These are phyloP conservation scores for Barnettozyma hawaiiensis DNA, from an alignment of 1,139 yeast genomes.

Conservation along the genomic window DNA sequence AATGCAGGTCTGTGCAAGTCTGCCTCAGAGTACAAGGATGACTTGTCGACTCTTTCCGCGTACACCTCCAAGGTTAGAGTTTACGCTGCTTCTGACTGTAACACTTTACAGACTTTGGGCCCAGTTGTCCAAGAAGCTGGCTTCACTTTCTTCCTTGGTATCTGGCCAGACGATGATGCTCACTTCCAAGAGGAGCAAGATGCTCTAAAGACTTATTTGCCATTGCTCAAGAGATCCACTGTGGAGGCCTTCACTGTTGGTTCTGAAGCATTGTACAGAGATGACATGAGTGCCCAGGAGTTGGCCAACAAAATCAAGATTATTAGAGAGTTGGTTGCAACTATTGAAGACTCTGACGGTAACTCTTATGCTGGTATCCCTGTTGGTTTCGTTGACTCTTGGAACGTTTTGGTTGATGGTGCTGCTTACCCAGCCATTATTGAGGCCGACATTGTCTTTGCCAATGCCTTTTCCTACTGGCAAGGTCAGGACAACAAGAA, in stretches of 20 bases:
- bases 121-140: constrained; percentile 81
- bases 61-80: constrained; percentile 66
- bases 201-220: constrained; percentile 66
- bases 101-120: constrained; percentile 73
- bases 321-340: constrained; percentile 49
- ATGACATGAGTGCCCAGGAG: constrained; percentile 62
- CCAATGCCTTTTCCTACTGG: constrained; percentile 98
- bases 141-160: constrained; percentile 67
- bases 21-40: constrained; percentile 58
- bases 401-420: constrained; percentile 88
- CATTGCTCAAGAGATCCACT: constrained; percentile 59
- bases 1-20: constrained; percentile 69
- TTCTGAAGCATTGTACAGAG: constrained; percentile 88
- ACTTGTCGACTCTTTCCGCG: constrained; percentile 49
- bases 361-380: constrained; percentile 62
- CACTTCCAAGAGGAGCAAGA: constrained; percentile 66
- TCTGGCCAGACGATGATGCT: constrained; percentile 84
- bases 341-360: constrained; percentile 75
- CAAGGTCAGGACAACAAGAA: constrained; percentile 85
- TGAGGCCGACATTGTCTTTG: constrained; percentile 79
- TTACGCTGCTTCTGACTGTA: constrained; percentile 84
- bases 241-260: constrained; percentile 78
- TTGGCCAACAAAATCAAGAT: constrained; percentile 60
- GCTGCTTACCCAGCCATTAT: constrained; percentile 60
- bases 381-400: constrained; percentile 93